Evolutionary conservation across 768 basidiomycete species (phyloP).

Genomic region (Panus rudis): DNA sequence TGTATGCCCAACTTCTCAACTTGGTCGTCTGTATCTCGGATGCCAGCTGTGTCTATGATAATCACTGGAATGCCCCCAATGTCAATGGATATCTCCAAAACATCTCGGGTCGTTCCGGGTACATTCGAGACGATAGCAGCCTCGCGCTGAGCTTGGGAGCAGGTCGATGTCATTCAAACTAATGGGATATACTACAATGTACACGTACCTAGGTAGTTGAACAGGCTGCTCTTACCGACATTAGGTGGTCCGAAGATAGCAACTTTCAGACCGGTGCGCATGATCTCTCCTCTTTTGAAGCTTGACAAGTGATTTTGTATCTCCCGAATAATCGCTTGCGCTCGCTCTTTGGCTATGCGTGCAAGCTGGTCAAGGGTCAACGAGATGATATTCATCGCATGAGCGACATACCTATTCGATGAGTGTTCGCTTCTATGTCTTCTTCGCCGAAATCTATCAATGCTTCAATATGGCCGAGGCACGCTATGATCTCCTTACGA

Average conservation of each 20-base stretch:
- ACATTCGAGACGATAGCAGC: slow-evolving; percentile 86
- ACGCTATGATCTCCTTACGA: slow-evolving; percentile 58
- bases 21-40: slow-evolving; percentile 58
- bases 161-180: not conserved
- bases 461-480: slow-evolving; percentile 77
- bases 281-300: slow-evolving; percentile 72
- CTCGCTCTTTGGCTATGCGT: slow-evolving; percentile 45
- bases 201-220: slow-evolving; percentile 71
- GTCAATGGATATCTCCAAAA: slow-evolving; percentile 79
- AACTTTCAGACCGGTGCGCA: slow-evolving; percentile 74
- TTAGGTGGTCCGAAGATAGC: slow-evolving; percentile 93
- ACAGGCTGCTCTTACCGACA: slow-evolving; percentile 85
- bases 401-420: too few relatives aligned
- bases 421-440: slow-evolving; percentile 83
- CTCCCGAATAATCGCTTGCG: too few relatives aligned
- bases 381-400: not conserved
- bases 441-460: slow-evolving; percentile 94
- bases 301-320: slow-evolving; percentile 61
- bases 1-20: slow-evolving; percentile 82
- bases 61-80: slow-evolving; percentile 82
- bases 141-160: slow-evolving; percentile 64
- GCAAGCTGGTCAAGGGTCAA: too few relatives aligned
- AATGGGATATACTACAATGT: not conserved
- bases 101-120: slow-evolving; percentile 86
- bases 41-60: slow-evolving; percentile 81